phyloP scores from a whole-genome alignment of 106 monocot genomes.

The Dioscorea dumetorum region DNA sequence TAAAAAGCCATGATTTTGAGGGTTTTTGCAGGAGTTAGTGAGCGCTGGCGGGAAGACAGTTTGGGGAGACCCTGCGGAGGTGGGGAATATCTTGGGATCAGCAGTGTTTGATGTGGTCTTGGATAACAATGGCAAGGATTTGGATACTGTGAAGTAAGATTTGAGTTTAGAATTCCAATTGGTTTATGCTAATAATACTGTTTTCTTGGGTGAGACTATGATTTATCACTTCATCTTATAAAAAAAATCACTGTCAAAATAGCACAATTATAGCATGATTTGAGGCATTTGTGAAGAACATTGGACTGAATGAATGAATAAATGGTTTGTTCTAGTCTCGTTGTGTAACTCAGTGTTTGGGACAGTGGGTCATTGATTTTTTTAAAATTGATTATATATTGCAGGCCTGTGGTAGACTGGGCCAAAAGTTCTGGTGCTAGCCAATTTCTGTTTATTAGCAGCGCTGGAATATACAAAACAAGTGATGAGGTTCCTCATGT shows the following conservation, averaged over 20 bases:
- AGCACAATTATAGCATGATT: too few relatives aligned
- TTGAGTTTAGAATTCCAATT: too few relatives aligned
- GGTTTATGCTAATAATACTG: too few relatives aligned
- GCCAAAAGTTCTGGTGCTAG: constrained; percentile 64
- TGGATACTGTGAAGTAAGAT: constrained; percentile 76
- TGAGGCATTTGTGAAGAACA: too few relatives aligned
- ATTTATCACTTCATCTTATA: too few relatives aligned
- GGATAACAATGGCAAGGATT: constrained; percentile 96
- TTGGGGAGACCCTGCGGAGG: constrained; percentile 82
- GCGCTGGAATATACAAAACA: constrained; percentile 93
- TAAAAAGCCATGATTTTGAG: neutral
- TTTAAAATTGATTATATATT: constrained; percentile 4
- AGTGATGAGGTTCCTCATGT: constrained; percentile 88
- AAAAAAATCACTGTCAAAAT: too few relatives aligned
- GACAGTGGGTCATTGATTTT: neutral
- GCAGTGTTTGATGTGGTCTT: constrained; percentile 74
- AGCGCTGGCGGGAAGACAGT: constrained; percentile 66
- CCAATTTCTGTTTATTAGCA: constrained; percentile 92
- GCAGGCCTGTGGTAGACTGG: constrained; percentile 92
- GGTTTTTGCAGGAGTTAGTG: constrained; percentile 50
- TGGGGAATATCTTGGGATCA: constrained; percentile 50
- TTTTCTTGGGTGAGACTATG: too few relatives aligned
- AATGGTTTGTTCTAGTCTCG: too few relatives aligned
- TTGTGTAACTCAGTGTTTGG: too few relatives aligned
- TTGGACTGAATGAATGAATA: too few relatives aligned